Conservation (phyloP, 768 basidiomycete species). For the Neoboletus subvelutipes region DNA sequence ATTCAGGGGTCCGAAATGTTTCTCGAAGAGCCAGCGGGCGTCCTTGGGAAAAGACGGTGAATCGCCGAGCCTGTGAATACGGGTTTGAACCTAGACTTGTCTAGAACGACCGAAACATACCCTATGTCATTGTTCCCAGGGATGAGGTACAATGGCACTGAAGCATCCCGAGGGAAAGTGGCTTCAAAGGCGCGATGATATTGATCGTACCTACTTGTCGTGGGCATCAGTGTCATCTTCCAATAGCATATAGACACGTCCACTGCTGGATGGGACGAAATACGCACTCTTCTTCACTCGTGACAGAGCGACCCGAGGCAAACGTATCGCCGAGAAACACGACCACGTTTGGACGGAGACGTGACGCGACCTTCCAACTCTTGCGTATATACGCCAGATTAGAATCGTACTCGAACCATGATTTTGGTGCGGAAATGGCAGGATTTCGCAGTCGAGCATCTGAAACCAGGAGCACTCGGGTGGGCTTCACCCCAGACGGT, state of each 20-base stretch:
- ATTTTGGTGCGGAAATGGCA: constrained; percentile 31
- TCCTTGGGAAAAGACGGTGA: constrained; percentile 49
- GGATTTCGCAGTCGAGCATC: constrained; percentile 60
- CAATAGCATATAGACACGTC: neutral
- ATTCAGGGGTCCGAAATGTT: constrained; percentile 70
- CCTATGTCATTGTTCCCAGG: constrained; percentile 86
- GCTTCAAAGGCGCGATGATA: constrained; percentile 62
- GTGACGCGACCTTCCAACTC: constrained; percentile 63
- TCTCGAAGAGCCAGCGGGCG: constrained; percentile 56
- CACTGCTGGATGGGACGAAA: constrained; percentile 29
- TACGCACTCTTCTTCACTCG: constrained; percentile 54
- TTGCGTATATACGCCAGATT: constrained; percentile 63
- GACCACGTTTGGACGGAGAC: constrained; percentile 60
- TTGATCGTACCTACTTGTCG: constrained; percentile 51
- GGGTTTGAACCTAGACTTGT: neutral
- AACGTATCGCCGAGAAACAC: constrained; percentile 80
- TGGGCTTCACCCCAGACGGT: constrained; percentile 26
- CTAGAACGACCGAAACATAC: constrained; percentile 33
- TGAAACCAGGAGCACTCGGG: constrained; percentile 65
- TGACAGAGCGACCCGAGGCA: constrained; percentile 56
- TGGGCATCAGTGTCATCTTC: neutral
- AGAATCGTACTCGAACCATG: constrained; percentile 45
- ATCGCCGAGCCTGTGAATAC: constrained; percentile 49
- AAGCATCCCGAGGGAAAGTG: constrained; percentile 49
- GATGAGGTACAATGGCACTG: constrained; percentile 51